Conservation (phyloP, 2,329 filamentous ascomycete species). For the Fusarium multiceps region DNA sequence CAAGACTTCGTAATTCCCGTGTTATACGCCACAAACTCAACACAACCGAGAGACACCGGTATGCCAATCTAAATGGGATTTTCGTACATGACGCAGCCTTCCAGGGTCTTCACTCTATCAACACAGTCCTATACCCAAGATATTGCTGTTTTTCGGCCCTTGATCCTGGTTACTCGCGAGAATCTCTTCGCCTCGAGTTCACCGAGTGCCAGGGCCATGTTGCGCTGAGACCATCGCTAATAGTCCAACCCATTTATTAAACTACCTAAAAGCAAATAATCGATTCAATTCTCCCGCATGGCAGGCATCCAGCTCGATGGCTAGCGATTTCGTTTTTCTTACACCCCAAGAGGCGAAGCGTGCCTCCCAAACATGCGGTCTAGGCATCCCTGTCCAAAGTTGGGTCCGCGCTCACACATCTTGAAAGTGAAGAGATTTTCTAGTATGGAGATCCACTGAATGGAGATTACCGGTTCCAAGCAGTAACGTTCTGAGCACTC, state of each 20-base stretch:
- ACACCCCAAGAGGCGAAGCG: conserved; percentile 27
- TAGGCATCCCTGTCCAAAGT: conserved; percentile 41
- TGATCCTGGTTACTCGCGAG: conserved; percentile 29
- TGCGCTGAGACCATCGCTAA: conserved; percentile 16
- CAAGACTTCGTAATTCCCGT: conserved; percentile 18
- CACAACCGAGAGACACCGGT: conserved; percentile 17
- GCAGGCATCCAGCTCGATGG: conserved; percentile 15
- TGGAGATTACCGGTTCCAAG: conserved; percentile 40
- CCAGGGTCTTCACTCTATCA: conserved; percentile 23
- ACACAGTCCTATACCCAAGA: conserved; percentile 4
- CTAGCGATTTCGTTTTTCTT: background rate
- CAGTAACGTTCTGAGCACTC: conserved; percentile 18
- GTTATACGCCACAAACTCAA: conserved; percentile 15
- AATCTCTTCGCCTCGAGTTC: conserved; percentile 32
- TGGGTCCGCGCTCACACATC: conserved; percentile 27
- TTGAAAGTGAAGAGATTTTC: conserved; percentile 40
- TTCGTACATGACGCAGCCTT: conserved; percentile 33
- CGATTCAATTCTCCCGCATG: conserved; percentile 12
- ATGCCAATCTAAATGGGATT: conserved; percentile 7
- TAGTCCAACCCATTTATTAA: conserved; percentile 20
- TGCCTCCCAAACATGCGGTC: conserved; percentile 41
- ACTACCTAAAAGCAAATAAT: conserved; percentile 19
- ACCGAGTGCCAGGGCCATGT: conserved; percentile 20
- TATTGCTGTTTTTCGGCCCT: conserved; percentile 18
- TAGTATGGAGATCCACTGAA: conserved; percentile 42